phyloP scores from a whole-genome alignment of 768 basidiomycete genomes.

The Pleurotus tuber-regium region DNA sequence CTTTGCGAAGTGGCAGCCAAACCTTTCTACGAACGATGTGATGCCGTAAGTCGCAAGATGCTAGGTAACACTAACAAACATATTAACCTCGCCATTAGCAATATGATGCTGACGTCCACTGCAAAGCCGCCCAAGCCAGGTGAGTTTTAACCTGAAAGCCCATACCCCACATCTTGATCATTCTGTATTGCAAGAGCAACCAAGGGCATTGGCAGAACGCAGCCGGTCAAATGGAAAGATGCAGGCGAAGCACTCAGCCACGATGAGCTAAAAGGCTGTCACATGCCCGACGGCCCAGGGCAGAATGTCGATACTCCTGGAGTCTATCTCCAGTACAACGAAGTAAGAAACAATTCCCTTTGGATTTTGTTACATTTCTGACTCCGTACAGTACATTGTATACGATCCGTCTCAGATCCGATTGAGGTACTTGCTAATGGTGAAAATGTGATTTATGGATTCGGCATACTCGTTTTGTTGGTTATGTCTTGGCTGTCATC shows the following conservation, averaged over 20 bases:
- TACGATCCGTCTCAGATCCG: constrained; percentile 58
- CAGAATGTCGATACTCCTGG: constrained; percentile 26
- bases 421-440: constrained; percentile 56
- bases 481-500: no score
- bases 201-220: constrained; percentile 50
- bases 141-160: constrained; percentile 21
- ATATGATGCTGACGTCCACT: constrained; percentile 48
- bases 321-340: constrained; percentile 49
- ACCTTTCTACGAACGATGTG: constrained; percentile 47
- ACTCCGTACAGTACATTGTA: constrained; percentile 50
- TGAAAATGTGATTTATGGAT: constrained; percentile 45
- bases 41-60: constrained; percentile 28
- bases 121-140: constrained; percentile 38
- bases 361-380: neutral
- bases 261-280: constrained; percentile 47
- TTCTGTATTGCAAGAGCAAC: constrained; percentile 43
- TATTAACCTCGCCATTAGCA: constrained; percentile 26
- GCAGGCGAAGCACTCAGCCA: constrained; percentile 49
- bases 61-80: neutral
- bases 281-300: constrained; percentile 57
- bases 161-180: neutral
- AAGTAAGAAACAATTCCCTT: constrained; percentile 34
- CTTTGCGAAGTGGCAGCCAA: constrained; percentile 60
- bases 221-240: constrained; percentile 58
- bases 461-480: no score